Evolutionary conservation across 2,329 filamentous ascomycete species (phyloP).

Genomic region (Penicillium sp.): DNA sequence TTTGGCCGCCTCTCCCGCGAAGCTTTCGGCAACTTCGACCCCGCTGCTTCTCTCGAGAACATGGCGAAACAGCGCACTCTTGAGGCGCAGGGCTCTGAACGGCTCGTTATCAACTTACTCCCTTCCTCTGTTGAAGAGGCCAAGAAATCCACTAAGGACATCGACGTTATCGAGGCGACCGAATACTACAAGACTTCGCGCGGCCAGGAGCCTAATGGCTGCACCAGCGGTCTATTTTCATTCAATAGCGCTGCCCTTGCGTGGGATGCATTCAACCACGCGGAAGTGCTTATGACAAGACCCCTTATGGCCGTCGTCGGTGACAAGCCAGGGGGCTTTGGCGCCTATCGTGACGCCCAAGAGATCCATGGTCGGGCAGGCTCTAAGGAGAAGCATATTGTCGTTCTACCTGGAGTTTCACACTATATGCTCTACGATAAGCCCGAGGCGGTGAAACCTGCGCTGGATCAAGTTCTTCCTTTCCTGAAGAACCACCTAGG

Average conservation of each 20-base stretch:
- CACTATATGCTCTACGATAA: not conserved
- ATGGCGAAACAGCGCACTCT: not conserved
- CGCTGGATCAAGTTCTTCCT: not conserved
- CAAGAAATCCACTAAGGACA: not conserved
- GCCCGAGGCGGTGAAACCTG: not conserved
- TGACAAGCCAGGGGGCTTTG: not conserved
- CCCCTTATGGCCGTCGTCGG: not conserved
- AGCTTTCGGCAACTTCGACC: constrained; percentile 7
- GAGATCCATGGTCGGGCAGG: not conserved
- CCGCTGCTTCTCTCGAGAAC: not conserved
- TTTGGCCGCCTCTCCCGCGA: constrained; percentile 19
- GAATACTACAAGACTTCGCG: not conserved
- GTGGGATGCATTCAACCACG: not conserved
- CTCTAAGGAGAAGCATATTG: not conserved
- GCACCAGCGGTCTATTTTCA: not conserved
- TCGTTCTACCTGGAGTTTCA: not conserved
- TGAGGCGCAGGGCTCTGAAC: not conserved
- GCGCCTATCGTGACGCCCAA: not conserved
- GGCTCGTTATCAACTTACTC: not conserved
- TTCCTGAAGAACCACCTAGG: not conserved
- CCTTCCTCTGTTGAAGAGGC: not conserved
- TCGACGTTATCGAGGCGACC: not conserved
- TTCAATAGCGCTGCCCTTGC: not conserved
- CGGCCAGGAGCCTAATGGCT: not conserved
- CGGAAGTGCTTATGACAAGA: not conserved